These are phyloP conservation scores for Phytopythium montanum DNA, from an alignment of 352 stramenopile species.

Conservation along the genomic window DNA sequence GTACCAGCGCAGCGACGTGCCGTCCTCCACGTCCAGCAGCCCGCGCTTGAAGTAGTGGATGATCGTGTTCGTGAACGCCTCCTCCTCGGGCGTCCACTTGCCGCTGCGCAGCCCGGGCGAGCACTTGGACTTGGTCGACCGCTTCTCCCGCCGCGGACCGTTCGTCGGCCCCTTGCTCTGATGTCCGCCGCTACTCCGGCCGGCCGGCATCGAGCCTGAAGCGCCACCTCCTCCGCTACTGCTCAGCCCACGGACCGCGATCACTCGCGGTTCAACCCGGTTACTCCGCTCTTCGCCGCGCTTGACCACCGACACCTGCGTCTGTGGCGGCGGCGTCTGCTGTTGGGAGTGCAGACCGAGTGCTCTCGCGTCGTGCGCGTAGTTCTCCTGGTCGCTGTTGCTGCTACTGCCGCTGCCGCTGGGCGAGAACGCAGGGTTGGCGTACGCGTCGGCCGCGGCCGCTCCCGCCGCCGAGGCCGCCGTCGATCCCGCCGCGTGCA, in stretches of 20 bases:
- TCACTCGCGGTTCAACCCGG: not conserved
- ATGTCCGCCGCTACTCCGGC: not conserved
- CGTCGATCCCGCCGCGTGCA: constrained; percentile 2
- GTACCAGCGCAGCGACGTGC: constrained; percentile 84
- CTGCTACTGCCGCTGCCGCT: constrained; percentile 4
- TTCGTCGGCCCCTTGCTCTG: not conserved
- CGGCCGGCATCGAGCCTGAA: too few species aligned
- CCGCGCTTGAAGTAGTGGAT: constrained; percentile 87
- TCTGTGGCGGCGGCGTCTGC: not conserved
- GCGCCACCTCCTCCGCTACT: too few species aligned
- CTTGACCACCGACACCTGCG: constrained; percentile 6
- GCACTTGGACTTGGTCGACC: constrained; percentile 87
- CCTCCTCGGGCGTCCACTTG: constrained; percentile 85
- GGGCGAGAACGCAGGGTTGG: constrained; percentile 3
- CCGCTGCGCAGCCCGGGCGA: constrained; percentile 72
- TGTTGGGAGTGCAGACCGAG: not conserved
- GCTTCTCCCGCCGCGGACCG: constrained; percentile 39
- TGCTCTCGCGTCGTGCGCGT: constrained; percentile 5
- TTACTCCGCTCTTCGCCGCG: not conserved
- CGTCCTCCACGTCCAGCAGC: constrained; percentile 73
- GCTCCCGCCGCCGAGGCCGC: not conserved
- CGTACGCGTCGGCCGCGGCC: not conserved
- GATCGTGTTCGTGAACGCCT: constrained; percentile 79
- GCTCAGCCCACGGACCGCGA: not conserved
- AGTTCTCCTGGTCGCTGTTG: constrained; percentile 8